phyloP scores from a whole-genome alignment of 1,284 basidiomycete genomes.

The Caloboletus firmus region DNA sequence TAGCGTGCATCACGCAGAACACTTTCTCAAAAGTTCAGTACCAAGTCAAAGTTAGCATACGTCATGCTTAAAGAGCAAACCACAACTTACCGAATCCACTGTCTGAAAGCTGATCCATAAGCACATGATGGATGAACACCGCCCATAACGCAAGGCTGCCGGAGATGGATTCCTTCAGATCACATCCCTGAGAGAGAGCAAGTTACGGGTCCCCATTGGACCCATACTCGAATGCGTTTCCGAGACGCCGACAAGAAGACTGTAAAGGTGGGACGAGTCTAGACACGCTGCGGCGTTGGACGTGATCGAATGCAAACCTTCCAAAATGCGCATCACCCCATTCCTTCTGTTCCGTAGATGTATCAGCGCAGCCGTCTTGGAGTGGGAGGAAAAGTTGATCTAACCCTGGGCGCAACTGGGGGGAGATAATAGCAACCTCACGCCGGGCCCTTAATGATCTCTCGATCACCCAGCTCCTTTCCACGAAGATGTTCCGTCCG shows the following conservation, averaged over 20 bases:
- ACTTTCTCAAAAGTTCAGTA: conserved; percentile 83
- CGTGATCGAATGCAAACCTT: conserved; percentile 68
- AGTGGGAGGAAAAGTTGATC: conserved; percentile 4
- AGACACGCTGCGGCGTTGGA: conserved; percentile 37
- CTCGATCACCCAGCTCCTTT: conserved; percentile 78
- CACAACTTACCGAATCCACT: conserved; percentile 67
- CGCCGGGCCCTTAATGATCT: conserved; percentile 74
- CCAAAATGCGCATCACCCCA: conserved; percentile 80
- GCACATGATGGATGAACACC: conserved; percentile 11
- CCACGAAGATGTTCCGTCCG: conserved; percentile 66
- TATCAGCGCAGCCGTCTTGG: conserved; percentile 3
- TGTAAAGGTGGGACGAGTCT: conserved; percentile 63
- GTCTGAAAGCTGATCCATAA: conserved; percentile 73
- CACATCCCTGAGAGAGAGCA: conserved; percentile 74
- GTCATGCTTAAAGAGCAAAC: conserved; percentile 2
- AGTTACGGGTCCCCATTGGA: conserved; percentile 81
- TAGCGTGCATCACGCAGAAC: conserved; percentile 59
- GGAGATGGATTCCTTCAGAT: conserved; percentile 61
- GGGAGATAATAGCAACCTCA: conserved; percentile 71
- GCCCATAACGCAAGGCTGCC: conserved; percentile 8
- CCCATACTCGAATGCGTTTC: conserved; percentile 78
- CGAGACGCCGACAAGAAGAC: conserved; percentile 79
- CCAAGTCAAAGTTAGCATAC: conserved; percentile 34
- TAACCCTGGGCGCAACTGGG: conserved; percentile 72
- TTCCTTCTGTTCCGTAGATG: conserved; percentile 48